Percentiles rank a stretch among this genome's conserved stretches.
These are phyloP conservation scores for Pseudozyma hubeiensis DNA, from an alignment of 1,284 basidiomycete genomes.

Conservation along the genomic window DNA sequence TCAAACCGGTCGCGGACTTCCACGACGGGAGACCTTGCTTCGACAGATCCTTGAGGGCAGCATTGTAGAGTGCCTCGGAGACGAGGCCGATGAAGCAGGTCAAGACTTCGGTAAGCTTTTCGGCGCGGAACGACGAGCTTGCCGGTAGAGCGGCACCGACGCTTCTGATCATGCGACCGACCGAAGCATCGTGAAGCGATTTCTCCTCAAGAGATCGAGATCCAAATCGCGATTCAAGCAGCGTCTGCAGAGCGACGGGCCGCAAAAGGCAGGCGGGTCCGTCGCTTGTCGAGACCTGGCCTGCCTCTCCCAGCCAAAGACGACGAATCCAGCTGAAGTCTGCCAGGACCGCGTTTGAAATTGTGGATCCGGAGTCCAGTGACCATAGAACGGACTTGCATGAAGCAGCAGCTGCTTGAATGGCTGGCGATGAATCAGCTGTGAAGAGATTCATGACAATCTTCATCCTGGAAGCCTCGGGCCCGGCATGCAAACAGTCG, in stretches of 20 bases:
- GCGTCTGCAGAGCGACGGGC: constrained; percentile 24
- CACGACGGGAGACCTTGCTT: constrained; percentile 12
- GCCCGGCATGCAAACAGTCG: constrained; percentile 8
- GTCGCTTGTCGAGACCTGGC: constrained; percentile 9
- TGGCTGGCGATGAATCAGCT: constrained; percentile 12
- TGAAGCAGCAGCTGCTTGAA: constrained; percentile 33
- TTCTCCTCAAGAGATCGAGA: constrained; percentile 34
- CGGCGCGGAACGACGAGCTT: constrained; percentile 33
- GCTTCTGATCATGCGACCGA: constrained; percentile 35
- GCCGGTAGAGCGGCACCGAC: constrained; percentile 39
- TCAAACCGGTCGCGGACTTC: constrained; percentile 5
- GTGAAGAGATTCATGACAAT: constrained; percentile 35
- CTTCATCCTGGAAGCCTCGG: constrained; percentile 20
- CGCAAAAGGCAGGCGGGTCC: constrained; percentile 44
- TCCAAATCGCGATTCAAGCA: constrained; percentile 42
- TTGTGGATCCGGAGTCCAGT: constrained; percentile 11
- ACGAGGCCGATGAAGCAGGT: constrained; percentile 20
- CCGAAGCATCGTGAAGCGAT: constrained; percentile 32
- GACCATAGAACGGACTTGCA: constrained; percentile 39
- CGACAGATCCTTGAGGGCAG: constrained; percentile 20
- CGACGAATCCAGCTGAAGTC: constrained; percentile 43
- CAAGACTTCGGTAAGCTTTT: constrained; percentile 24
- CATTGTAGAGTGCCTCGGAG: constrained; percentile 28
- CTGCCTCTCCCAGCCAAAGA: constrained; percentile 18
- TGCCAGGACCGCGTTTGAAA: constrained; percentile 20